A percentile compares a stretch with the other conserved stretches of the same genome.
Evolutionary conservation across 139 green algal genomes (phyloP).

Genomic region (Coccomyxa sp.): DNA sequence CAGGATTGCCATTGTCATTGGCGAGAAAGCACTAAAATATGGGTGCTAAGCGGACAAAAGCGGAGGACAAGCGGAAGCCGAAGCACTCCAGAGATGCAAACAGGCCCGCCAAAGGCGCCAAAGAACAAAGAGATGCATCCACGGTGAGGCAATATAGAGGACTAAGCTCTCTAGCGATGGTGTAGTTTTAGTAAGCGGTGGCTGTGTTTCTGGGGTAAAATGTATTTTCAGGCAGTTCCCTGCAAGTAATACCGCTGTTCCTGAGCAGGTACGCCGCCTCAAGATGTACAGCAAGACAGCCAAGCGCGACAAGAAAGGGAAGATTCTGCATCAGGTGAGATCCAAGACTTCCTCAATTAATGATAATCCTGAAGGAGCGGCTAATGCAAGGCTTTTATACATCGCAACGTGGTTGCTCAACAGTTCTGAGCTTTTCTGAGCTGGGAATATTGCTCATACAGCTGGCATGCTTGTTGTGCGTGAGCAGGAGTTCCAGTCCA

Average conservation of each 20-base stretch:
- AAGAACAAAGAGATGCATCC: conserved; percentile 57
- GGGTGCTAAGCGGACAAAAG: conserved; percentile 11
- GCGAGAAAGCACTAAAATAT: background rate
- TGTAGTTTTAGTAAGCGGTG: no score
- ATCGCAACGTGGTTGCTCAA: background rate
- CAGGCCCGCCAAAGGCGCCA: conserved; percentile 46
- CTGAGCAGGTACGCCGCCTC: conserved; percentile 77
- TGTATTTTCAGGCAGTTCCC: no score
- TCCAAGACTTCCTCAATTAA: background rate
- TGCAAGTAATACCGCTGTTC: no score
- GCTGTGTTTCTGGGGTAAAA: no score
- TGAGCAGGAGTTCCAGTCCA: conserved; percentile 84
- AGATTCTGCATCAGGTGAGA: conserved; percentile 71
- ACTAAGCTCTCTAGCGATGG: no score
- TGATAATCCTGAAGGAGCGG: no score
- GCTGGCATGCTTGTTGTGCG: background rate
- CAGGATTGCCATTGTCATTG: no score
- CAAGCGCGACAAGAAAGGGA: conserved; percentile 85
- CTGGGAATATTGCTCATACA: background rate
- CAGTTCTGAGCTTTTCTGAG: background rate
- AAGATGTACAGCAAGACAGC: conserved; percentile 94
- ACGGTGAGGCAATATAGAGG: conserved; percentile 48
- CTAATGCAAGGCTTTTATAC: no score
- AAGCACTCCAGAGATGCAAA: conserved; percentile 75
- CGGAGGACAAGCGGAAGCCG: conserved; percentile 59